Conservation (phyloP, 805 yeast species). For the Hyphopichia homilentoma region DNA sequence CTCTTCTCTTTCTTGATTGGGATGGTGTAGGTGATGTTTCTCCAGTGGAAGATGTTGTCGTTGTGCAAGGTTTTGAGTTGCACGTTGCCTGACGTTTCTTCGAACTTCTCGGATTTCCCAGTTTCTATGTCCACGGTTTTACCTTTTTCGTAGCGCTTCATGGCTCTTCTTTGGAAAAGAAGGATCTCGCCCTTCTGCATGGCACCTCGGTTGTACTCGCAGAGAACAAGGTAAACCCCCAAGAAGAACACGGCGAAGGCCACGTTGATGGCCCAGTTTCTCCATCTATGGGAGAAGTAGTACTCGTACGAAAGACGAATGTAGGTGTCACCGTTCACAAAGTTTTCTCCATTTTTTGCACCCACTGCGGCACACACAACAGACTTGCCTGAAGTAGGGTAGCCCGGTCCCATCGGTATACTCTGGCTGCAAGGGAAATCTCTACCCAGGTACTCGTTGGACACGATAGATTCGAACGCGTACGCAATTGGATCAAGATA, state of each 20-base stretch:
- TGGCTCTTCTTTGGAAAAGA: slow-evolving; percentile 50
- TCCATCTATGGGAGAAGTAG: slow-evolving; percentile 44
- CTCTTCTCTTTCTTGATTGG: slow-evolving; percentile 58
- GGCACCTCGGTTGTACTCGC: slow-evolving; percentile 59
- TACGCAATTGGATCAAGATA: slow-evolving; percentile 58
- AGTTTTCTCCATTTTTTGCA: slow-evolving; percentile 15
- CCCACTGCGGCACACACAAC: slow-evolving; percentile 23
- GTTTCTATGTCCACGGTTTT: slow-evolving; percentile 1
- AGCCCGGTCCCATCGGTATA: slow-evolving; percentile 44
- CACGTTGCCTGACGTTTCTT: slow-evolving; percentile 17
- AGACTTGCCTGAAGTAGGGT: slow-evolving; percentile 12
- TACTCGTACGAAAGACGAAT: slow-evolving; percentile 43
- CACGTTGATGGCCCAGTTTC: slow-evolving; percentile 59
- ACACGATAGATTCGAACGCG: slow-evolving; percentile 54
- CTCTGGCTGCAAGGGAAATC: slow-evolving; percentile 43
- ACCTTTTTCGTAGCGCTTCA: slow-evolving; percentile 30
- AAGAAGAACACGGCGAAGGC: slow-evolving; percentile 57
- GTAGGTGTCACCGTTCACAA: slow-evolving; percentile 23
- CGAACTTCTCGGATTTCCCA: slow-evolving; percentile 1
- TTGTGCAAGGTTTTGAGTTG: slow-evolving; percentile 20
- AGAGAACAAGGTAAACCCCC: slow-evolving; percentile 46
- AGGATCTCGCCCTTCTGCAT: slow-evolving; percentile 70
- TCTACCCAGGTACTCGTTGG: slow-evolving; percentile 52
- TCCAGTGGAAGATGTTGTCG: slow-evolving; percentile 70
- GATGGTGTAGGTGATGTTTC: slow-evolving; percentile 67